Evolutionary conservation across 768 basidiomycete genomes (phyloP), one percentile per base, ranked within the genome.

Genomic region (Pholiota conissans): DNA sequence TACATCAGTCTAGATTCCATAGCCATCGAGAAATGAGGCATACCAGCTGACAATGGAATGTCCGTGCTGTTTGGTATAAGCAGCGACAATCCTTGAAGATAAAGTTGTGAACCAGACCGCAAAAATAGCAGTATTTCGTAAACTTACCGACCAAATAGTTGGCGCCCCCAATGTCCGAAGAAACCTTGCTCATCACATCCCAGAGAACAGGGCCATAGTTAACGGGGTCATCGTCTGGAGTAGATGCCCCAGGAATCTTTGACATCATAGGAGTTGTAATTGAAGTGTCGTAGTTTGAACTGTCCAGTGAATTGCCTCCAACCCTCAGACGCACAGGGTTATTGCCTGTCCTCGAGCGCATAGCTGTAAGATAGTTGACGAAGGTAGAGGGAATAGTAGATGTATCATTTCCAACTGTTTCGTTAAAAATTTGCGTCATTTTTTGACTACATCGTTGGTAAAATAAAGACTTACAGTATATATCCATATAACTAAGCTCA

Each of bases 401-500:
- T 7, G 83, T 77, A 62, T 80, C 75, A 62, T 81, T 80, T 42
- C 84, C 84, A 58, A 85, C 82, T 83, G 60, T 16, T 30, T 61
- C 28, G 13, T 11, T 18, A 42, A 39, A 22, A 27, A 40, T 45
- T 32, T 55, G 27, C 22, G 48, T 49, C 52, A 34, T 28, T n/a
- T 18, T 16, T 24, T 32, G 20, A 56, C 27, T 18, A 32, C 1
- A 10, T 27, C 8, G 27, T 30, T 3, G 51, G 22, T 26, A 49
- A 39, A 24, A 30, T 5, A 27, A n/a, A 14, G 45, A 70, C 77
- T 52, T 51, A 81, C 83, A 80, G 65, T 87, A 81, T 58, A 79
- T 73, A 63, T 82, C 76, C 57, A 87, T 76, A 59, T 84, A 84
- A 47, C 82, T 83, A 46, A 90, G 74, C 68, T 89, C 87, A 59